Conservation (phyloP, 1,284 basidiomycete species). For the Pyrrhoderma lamaoense region DNA sequence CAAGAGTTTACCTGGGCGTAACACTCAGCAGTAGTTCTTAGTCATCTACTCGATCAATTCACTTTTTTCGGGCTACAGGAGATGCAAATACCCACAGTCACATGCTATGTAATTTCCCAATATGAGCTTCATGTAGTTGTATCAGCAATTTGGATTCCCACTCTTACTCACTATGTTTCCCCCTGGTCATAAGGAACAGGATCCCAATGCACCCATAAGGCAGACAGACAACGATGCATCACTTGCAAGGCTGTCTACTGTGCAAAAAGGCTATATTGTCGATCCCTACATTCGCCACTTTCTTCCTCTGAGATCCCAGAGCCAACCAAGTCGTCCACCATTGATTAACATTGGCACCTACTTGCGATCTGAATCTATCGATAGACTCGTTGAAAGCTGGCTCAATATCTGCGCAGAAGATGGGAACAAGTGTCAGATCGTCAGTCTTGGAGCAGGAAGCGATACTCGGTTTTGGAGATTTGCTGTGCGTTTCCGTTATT, state of each 20-base stretch:
- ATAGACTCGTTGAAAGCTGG: conserved; percentile 73
- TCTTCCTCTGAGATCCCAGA: conserved; percentile 49
- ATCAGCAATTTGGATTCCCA: neutral
- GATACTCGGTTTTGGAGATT: conserved; percentile 92
- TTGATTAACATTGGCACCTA: conserved; percentile 95
- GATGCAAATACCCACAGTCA: neutral
- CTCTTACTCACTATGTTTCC: conserved; percentile 11
- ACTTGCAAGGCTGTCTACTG: conserved; percentile 73
- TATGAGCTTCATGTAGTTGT: too few species aligned
- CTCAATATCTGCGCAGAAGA: conserved; percentile 36
- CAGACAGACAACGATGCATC: conserved; percentile 72
- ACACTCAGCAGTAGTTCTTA: too few species aligned
- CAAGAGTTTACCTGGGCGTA: too few species aligned
- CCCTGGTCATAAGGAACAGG: conserved; percentile 3
- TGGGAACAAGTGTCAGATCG: conserved; percentile 61
- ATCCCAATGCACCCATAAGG: conserved; percentile 55
- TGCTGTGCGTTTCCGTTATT: conserved; percentile 46
- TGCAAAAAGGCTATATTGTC: conserved; percentile 63
- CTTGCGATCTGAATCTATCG: conserved; percentile 76
- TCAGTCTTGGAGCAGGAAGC: conserved; percentile 88
- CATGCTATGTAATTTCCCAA: neutral
- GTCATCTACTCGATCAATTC: too few species aligned
- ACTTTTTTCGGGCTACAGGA: too few species aligned
- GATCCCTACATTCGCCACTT: conserved; percentile 67
- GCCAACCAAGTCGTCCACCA: conserved; percentile 65